A percentile compares a stretch with the other conserved stretches of the same genome.
phyloP scores from a whole-genome alignment of 768 basidiomycete species.

The Gloeopeniophorella convolvens region DNA sequence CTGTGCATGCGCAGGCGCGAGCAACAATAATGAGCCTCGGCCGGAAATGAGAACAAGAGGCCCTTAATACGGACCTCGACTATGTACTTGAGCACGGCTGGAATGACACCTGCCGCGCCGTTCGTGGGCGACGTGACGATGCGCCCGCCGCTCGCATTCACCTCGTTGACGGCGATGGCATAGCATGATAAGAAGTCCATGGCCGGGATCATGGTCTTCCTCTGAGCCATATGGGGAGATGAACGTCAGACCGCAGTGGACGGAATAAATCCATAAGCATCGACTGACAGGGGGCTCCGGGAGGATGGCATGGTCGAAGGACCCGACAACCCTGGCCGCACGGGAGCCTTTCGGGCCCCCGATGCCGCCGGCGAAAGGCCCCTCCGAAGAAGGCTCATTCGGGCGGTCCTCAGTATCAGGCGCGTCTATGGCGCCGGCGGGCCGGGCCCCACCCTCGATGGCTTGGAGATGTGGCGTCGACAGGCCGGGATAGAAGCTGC shows the following conservation, averaged over 20 bases:
- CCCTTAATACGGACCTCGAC: slow-evolving; percentile 47
- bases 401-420: slow-evolving; percentile 21
- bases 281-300: slow-evolving; percentile 79
- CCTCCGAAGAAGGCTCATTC: slow-evolving; percentile 14
- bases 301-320: slow-evolving; percentile 70
- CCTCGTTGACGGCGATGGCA: slow-evolving; percentile 93
- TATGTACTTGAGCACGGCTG: slow-evolving; percentile 86
- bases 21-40: slow-evolving; percentile 1
- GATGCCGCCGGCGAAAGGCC: background rate
- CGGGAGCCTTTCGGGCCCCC: slow-evolving; percentile 21
- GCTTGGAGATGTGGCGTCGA: slow-evolving; percentile 31
- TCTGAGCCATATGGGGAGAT: slow-evolving; percentile 33
- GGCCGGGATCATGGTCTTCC: slow-evolving; percentile 83
- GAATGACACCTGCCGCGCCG: slow-evolving; percentile 91
- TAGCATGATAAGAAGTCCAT: slow-evolving; percentile 93
- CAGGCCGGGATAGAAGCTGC: slow-evolving; percentile 48
- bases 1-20: too few relatives aligned
- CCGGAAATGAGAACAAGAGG: background rate
- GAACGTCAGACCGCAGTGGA: background rate
- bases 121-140: slow-evolving; percentile 95
- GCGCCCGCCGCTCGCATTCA: slow-evolving; percentile 86
- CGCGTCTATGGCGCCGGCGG: slow-evolving; percentile 20
- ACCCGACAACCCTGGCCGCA: slow-evolving; percentile 53
- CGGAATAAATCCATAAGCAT: slow-evolving; percentile 2
- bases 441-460: slow-evolving; percentile 28